These are phyloP conservation scores for Mycena indigotica DNA, from an alignment of 768 basidiomycete genomes.

Conservation along the genomic window DNA sequence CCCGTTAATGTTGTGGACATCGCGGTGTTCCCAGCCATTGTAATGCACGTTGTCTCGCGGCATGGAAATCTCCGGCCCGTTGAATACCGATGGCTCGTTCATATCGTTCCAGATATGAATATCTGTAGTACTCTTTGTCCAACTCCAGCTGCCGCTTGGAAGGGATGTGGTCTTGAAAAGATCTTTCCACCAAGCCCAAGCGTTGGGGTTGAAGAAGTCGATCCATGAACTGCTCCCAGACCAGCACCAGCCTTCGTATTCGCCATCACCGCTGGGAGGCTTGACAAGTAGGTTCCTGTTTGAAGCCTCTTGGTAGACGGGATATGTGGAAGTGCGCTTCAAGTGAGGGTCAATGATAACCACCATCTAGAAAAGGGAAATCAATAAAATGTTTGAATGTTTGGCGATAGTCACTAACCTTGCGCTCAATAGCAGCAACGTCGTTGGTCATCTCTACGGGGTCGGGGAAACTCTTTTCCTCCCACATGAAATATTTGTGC, in stretches of 20 bases:
- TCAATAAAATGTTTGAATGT: slow-evolving; percentile 5
- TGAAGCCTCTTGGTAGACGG: slow-evolving; percentile 82
- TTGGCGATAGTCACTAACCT: slow-evolving; percentile 49
- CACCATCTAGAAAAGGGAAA: slow-evolving; percentile 73
- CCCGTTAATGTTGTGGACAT: slow-evolving; percentile 96
- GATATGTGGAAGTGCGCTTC: slow-evolving; percentile 78
- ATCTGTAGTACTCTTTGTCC: slow-evolving; percentile 78
- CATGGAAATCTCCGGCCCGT: slow-evolving; percentile 92
- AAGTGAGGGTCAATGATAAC: slow-evolving; percentile 96
- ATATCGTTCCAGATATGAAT: slow-evolving; percentile 99
- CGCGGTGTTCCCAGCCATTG: slow-evolving; percentile 97
- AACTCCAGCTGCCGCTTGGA: slow-evolving; percentile 63
- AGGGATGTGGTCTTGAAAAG: slow-evolving; percentile 70
- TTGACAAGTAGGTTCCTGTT: slow-evolving; percentile 85
- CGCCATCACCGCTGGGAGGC: slow-evolving; percentile 72
- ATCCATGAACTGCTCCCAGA: slow-evolving; percentile 95
- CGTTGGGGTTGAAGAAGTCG: slow-evolving; percentile 91
- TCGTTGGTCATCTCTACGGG: slow-evolving; percentile 92
- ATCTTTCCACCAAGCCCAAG: slow-evolving; percentile 89
- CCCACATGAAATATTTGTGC: slow-evolving; percentile 98
- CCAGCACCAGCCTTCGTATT: slow-evolving; percentile 99
- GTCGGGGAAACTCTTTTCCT: slow-evolving; percentile 88
- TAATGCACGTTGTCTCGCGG: slow-evolving; percentile 73
- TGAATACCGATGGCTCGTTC: slow-evolving; percentile 99
- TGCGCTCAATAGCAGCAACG: slow-evolving; percentile 81